A percentile compares a stretch with the other conserved stretches of the same genome.
Conservation (phyloP, 73 alveolate genomes). For the Tetrahymena borealis region DNA sequence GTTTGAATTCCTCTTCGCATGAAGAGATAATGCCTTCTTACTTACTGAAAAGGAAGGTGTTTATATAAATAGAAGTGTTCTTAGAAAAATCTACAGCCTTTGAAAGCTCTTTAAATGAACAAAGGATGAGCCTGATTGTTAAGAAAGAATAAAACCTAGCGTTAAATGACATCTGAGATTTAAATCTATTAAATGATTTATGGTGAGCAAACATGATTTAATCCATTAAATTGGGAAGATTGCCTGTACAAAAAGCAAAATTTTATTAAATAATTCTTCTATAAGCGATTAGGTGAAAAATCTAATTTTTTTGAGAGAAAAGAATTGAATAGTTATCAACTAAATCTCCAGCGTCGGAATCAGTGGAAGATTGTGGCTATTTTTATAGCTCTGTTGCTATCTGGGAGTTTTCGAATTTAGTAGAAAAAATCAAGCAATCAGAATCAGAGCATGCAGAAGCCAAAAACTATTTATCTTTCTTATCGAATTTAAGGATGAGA, state of each 20-base stretch:
- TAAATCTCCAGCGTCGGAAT: not conserved
- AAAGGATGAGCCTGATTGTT: not conserved
- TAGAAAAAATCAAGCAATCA: not conserved
- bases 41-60: not conserved
- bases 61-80: not conserved
- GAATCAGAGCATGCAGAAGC: not conserved
- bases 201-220: not conserved
- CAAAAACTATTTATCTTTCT: not conserved
- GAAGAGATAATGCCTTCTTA: not conserved
- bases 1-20: not conserved
- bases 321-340: not conserved
- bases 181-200: not conserved
- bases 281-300: not conserved
- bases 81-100: not conserved
- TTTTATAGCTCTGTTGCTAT: not conserved
- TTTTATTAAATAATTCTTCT: not conserved
- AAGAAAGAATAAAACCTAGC: not conserved
- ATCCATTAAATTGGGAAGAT: not conserved
- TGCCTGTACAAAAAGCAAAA: not conserved
- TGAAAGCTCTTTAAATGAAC: not conserved
- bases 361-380: not conserved
- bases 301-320: not conserved
- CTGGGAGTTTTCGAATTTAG: not conserved
- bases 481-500: not conserved
- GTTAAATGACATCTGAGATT: not conserved